Evolutionary conservation across 768 basidiomycete species (phyloP).

Genomic region (Cystobasidium tubakii): DNA sequence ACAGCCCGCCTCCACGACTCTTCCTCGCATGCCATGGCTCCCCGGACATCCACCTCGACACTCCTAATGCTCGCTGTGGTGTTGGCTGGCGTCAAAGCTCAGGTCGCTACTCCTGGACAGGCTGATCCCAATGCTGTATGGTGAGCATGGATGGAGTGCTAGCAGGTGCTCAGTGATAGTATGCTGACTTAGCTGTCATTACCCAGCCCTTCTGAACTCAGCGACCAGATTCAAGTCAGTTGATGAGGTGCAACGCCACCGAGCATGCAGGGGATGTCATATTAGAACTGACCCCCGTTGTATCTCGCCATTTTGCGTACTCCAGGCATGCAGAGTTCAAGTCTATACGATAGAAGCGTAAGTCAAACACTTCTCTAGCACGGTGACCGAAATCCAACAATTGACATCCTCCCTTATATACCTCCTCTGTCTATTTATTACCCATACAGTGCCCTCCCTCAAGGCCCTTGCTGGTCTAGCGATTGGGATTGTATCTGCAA

Average conservation of each 20-base stretch:
- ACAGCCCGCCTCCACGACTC: no score
- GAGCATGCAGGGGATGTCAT: neutral
- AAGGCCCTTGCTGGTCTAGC: neutral
- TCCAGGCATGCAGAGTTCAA: conserved; percentile 9
- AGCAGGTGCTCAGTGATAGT: no score
- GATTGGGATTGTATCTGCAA: conserved; percentile 34
- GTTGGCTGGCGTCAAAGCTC: neutral
- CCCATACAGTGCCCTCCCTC: conserved; percentile 1
- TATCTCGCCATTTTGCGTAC: no score
- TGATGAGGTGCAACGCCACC: neutral
- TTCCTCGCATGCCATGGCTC: no score
- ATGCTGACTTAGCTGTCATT: no score
- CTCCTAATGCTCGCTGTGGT: neutral
- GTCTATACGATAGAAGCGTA: conserved; percentile 11
- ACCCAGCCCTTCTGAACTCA: conserved; percentile 27
- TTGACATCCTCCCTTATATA: no score
- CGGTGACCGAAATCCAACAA: no score
- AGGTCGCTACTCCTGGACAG: neutral
- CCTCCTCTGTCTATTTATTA: neutral
- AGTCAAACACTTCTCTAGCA: neutral
- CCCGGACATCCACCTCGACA: neutral
- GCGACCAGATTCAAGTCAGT: conserved; percentile 30
- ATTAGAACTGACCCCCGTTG: no score
- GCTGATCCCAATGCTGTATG: conserved; percentile 15
- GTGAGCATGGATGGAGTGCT: neutral